phyloP scores from a whole-genome alignment of 352 stramenopile genomes.

The Pythium insidiosum region DNA sequence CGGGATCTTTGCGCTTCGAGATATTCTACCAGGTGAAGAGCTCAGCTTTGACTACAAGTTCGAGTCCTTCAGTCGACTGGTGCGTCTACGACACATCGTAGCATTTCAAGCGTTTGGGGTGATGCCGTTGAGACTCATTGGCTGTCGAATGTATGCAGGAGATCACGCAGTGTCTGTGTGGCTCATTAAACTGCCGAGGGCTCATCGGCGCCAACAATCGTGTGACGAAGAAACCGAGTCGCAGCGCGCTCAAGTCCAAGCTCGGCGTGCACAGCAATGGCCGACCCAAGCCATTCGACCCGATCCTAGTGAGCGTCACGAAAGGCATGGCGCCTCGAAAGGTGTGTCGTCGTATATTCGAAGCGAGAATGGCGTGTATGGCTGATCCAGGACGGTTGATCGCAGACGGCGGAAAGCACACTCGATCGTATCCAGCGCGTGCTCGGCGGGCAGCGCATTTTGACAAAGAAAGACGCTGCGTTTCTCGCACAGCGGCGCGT shows the following conservation, averaged over 20 bases:
- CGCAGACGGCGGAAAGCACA: slow-evolving; percentile 43
- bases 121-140: too few relatives aligned
- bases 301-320: slow-evolving; percentile 18
- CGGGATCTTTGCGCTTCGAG: slow-evolving; percentile 90
- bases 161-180: slow-evolving; percentile 64
- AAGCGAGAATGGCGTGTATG: too few relatives aligned
- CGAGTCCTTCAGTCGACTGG: slow-evolving; percentile 40
- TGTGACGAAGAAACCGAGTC: slow-evolving; percentile 21
- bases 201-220: slow-evolving; percentile 71
- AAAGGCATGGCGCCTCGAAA: slow-evolving; percentile 13
- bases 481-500: slow-evolving; percentile 42
- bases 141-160: slow-evolving; percentile 41
- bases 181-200: slow-evolving; percentile 48
- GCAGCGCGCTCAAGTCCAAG: too few relatives aligned
- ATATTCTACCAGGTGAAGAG: slow-evolving; percentile 88
- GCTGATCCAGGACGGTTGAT: too few relatives aligned
- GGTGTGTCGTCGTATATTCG: too few relatives aligned
- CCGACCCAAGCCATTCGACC: slow-evolving; percentile 5
- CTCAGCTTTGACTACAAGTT: slow-evolving; percentile 96
- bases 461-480: slow-evolving; percentile 36
- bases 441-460: slow-evolving; percentile 29
- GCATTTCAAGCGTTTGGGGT: too few relatives aligned
- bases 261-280: background rate
- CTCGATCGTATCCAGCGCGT: slow-evolving; percentile 45
- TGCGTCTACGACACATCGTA: too few relatives aligned